phyloP scores from a whole-genome alignment of 345 rosid species.

The Theobroma cacao region DNA sequence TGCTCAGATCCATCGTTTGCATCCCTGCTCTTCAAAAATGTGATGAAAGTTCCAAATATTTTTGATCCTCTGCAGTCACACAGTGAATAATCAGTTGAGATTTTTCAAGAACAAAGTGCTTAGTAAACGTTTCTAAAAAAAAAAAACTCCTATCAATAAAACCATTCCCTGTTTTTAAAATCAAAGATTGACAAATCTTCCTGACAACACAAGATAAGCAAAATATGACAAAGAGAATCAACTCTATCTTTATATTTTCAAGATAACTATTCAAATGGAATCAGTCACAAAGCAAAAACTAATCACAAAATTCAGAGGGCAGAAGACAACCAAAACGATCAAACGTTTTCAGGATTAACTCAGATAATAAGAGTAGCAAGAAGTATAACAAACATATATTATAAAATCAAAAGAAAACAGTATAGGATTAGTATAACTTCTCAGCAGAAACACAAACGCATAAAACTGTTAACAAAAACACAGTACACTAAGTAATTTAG shows the following conservation, averaged over 20 bases:
- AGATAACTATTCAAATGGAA: background rate
- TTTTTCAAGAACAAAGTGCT: background rate
- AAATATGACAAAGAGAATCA: background rate
- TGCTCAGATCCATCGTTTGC: slow-evolving; percentile 68
- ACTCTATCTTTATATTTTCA: background rate
- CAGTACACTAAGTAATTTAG: background rate
- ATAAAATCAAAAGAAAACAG: background rate
- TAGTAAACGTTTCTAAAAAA: background rate
- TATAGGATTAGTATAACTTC: background rate
- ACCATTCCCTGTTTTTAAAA: background rate
- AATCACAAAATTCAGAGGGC: background rate
- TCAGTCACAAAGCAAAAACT: background rate
- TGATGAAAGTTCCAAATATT: slow-evolving; percentile 55
- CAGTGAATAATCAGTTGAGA: background rate
- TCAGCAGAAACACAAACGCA: background rate
- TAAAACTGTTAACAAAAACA: background rate
- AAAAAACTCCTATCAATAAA: background rate
- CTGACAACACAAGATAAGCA: background rate
- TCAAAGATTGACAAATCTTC: background rate
- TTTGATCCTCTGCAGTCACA: slow-evolving; percentile 57
- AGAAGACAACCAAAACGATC: background rate
- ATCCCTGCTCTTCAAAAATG: slow-evolving; percentile 86
- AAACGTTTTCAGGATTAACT: background rate
- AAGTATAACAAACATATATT: background rate
- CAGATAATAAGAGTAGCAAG: background rate